Evolutionary conservation across 148 eudicot genomes (phyloP).

Genomic region (Gaultheria prostrata): DNA sequence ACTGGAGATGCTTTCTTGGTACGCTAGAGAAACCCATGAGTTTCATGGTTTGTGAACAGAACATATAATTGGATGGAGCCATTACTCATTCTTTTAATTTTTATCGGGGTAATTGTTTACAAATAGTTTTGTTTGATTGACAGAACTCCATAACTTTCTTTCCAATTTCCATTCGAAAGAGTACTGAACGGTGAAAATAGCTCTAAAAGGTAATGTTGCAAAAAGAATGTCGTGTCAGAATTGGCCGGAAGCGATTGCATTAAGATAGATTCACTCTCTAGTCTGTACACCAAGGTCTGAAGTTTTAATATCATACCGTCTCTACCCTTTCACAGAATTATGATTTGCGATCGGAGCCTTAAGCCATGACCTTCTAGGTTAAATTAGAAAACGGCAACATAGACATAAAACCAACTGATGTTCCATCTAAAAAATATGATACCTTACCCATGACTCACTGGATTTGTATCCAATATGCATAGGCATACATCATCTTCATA

Average conservation of each 20-base stretch:
- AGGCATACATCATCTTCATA: conserved; percentile 88
- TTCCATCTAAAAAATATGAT: conserved; percentile 43
- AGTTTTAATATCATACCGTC: background rate
- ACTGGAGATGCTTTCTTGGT: background rate
- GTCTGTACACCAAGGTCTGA: background rate
- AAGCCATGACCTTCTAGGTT: background rate
- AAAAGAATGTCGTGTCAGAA: background rate
- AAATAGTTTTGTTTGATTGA: background rate
- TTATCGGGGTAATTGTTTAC: background rate
- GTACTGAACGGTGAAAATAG: too few species aligned
- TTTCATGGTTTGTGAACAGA: background rate
- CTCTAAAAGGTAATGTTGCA: background rate
- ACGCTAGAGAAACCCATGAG: background rate
- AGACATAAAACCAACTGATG: background rate
- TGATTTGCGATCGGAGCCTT: background rate
- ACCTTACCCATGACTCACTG: conserved; percentile 99
- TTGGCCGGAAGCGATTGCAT: background rate
- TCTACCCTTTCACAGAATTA: background rate
- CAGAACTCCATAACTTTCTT: background rate
- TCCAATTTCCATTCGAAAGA: background rate
- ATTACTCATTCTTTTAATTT: background rate
- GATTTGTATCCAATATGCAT: conserved; percentile 92
- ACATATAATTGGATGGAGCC: background rate
- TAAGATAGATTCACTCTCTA: background rate
- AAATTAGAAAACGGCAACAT: background rate